Conservation (phyloP, 495 filamentous ascomycete species). For the Neurospora discreta region DNA sequence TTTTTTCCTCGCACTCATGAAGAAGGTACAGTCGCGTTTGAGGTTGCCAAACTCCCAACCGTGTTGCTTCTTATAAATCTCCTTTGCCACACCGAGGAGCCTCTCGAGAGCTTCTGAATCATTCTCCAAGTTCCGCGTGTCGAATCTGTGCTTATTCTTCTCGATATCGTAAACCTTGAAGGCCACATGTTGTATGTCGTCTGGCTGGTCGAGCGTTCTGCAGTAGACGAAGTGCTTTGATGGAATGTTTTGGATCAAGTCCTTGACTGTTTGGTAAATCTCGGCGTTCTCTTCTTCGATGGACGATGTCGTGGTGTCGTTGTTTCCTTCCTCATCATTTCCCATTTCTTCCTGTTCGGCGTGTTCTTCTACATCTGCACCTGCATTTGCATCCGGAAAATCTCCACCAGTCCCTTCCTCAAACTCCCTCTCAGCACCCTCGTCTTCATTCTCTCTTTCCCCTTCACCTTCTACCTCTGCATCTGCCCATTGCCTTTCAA, state of each 20-base stretch:
- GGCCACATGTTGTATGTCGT: background rate
- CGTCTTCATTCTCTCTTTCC: background rate
- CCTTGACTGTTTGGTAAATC: background rate
- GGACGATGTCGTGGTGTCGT: background rate
- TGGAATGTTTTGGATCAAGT: background rate
- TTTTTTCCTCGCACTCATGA: background rate
- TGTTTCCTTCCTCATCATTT: background rate
- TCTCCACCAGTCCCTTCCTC: background rate
- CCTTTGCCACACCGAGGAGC: background rate
- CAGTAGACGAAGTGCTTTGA: background rate
- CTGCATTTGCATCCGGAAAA: background rate
- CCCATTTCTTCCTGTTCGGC: background rate
- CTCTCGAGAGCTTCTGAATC: background rate
- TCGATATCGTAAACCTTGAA: background rate
- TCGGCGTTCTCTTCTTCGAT: background rate
- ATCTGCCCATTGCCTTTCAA: background rate
- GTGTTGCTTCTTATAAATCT: background rate
- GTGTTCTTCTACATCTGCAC: background rate
- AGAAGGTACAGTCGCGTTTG: background rate
- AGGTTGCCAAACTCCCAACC: background rate
- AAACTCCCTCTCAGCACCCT: background rate
- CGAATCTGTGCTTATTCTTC: fast-evolving
- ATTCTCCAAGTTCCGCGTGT: background rate
- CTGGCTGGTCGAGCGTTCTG: background rate
- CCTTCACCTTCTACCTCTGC: background rate